phyloP scores from a whole-genome alignment of 371 early-diverging fungal species.

The Apophysomyces variabilis region DNA sequence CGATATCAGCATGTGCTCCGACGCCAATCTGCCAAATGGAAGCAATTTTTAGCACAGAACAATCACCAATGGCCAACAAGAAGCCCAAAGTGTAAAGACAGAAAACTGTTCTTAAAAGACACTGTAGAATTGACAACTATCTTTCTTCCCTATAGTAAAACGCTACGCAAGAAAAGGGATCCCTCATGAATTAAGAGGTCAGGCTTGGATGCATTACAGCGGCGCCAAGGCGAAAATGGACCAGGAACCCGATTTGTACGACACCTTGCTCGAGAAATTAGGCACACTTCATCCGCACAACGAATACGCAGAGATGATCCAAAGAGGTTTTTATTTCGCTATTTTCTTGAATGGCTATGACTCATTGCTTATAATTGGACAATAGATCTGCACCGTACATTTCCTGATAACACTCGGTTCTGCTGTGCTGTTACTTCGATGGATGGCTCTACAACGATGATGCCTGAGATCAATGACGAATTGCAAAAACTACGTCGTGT shows the following conservation, averaged over 20 bases:
- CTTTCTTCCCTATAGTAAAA: slow-evolving; percentile 53
- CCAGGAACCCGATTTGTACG: slow-evolving; percentile 64
- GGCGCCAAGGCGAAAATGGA: slow-evolving; percentile 69
- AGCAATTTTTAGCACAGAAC: slow-evolving; percentile 46
- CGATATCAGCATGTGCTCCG: slow-evolving; percentile 54
- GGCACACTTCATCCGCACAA: slow-evolving; percentile 50
- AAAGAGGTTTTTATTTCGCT: slow-evolving; percentile 41
- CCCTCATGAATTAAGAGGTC: slow-evolving; percentile 66
- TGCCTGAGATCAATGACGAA: slow-evolving; percentile 50
- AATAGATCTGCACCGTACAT: slow-evolving; percentile 77
- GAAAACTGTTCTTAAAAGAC: background rate
- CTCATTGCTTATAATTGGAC: too few relatives aligned
- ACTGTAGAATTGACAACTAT: background rate
- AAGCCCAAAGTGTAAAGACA: slow-evolving; percentile 49
- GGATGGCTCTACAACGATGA: slow-evolving; percentile 35
- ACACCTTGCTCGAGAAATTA: slow-evolving; percentile 56
- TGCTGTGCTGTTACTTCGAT: slow-evolving; percentile 40
- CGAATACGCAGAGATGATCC: slow-evolving; percentile 70
- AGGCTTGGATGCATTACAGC: slow-evolving; percentile 85
- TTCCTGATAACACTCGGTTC: slow-evolving; percentile 80
- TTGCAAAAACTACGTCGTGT: slow-evolving; percentile 70
- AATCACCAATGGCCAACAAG: slow-evolving; percentile 55
- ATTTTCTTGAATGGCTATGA: background rate
- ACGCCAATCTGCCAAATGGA: slow-evolving; percentile 60
- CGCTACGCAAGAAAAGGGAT: slow-evolving; percentile 80